phyloP scores from a whole-genome alignment of 371 early-diverging fungal species.

The Amoeboaphelidium protococcarum region DNA sequence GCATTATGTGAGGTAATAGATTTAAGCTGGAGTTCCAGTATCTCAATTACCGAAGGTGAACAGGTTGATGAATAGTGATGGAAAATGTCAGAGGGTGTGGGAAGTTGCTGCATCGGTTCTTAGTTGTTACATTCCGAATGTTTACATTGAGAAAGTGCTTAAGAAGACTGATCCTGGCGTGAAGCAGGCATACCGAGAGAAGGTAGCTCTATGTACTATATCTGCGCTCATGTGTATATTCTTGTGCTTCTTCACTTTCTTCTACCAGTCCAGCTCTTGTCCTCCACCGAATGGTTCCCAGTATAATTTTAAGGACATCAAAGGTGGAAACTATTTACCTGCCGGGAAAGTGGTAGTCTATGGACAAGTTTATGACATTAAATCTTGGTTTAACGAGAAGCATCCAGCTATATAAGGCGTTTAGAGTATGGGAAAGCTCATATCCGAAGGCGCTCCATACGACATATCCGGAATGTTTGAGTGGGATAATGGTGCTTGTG shows the following conservation, averaged over 20 bases:
- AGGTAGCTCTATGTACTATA: constrained; percentile 45
- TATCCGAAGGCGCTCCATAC: neutral
- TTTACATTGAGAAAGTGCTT: no score
- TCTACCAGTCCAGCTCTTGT: constrained; percentile 6
- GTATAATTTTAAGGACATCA: neutral
- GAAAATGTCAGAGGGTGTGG: no score
- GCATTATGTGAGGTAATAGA: no score
- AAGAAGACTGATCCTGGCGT: constrained; percentile 28
- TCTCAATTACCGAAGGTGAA: no score
- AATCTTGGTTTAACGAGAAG: constrained; percentile 19
- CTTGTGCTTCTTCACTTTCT: constrained; percentile 11
- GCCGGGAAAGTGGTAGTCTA: neutral
- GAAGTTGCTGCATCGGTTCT: no score
- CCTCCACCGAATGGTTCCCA: neutral
- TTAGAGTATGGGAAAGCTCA: neutral
- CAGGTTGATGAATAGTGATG: no score
- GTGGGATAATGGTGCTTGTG: no score
- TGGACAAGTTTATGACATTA: neutral
- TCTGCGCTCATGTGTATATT: constrained; percentile 9
- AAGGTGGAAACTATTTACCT: neutral
- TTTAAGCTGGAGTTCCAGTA: no score
- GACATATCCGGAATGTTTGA: no score
- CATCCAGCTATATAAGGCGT: constrained; percentile 24
- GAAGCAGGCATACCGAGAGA: constrained; percentile 79
- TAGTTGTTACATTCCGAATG: no score